Percentiles rank a stretch among this genome's conserved stretches.
Evolutionary conservation across 139 green algal species (phyloP).

Genomic region (Closterium sp.): DNA sequence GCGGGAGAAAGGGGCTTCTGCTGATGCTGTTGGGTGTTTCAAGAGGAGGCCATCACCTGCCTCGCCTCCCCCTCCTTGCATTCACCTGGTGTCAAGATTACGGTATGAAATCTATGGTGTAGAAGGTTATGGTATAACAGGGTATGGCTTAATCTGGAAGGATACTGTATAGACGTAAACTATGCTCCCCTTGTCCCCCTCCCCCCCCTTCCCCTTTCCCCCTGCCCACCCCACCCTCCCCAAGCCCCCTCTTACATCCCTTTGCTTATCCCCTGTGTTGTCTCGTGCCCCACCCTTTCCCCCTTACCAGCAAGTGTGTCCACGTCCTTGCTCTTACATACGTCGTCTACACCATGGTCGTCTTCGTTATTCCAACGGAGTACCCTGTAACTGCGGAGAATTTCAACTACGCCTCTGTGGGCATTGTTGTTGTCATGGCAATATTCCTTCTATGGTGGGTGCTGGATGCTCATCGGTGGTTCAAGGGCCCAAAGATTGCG

Average conservation of each 20-base stretch:
- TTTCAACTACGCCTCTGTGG: constrained; percentile 35
- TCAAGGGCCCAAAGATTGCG: constrained; percentile 3
- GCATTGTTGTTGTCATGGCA: not conserved
- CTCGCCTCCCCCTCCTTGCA: too few relatives aligned
- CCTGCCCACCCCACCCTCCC: not conserved
- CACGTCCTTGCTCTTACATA: constrained; percentile 13
- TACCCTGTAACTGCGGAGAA: constrained; percentile 16
- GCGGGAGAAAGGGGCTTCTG: too few relatives aligned
- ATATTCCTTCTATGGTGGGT: constrained; percentile 32
- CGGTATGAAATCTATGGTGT: too few relatives aligned
- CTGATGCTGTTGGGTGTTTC: too few relatives aligned
- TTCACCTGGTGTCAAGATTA: too few relatives aligned
- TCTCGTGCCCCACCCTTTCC: not conserved
- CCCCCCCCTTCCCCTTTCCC: not conserved
- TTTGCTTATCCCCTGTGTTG: not conserved
- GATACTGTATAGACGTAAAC: too few relatives aligned
- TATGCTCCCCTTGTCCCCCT: too few relatives aligned
- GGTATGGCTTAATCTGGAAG: too few relatives aligned
- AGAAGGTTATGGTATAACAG: too few relatives aligned
- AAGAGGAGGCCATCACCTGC: too few relatives aligned
- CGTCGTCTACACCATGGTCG: constrained; percentile 21
- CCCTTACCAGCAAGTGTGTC: not conserved
- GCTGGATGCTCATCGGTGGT: constrained; percentile 16
- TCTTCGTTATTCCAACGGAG: constrained; percentile 1
- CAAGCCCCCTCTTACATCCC: not conserved